Evolutionary conservation across 768 basidiomycete genomes (phyloP).

Genomic region (Kwoniella sp.): DNA sequence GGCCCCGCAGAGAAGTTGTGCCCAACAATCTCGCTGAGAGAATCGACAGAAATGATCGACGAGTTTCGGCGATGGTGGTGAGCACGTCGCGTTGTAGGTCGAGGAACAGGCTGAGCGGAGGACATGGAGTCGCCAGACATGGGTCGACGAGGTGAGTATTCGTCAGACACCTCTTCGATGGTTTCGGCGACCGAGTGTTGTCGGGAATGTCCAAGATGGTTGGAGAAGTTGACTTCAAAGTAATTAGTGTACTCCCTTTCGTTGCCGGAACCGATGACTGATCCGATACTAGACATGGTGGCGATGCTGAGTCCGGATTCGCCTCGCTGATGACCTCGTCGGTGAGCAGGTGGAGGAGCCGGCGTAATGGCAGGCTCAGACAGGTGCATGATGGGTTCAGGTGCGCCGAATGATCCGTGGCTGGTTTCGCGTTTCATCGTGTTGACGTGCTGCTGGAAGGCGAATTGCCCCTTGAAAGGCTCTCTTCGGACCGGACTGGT

Average conservation of each 20-base stretch:
- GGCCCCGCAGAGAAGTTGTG: slow-evolving; percentile 23
- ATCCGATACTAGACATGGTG: slow-evolving; percentile 52
- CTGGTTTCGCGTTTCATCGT: slow-evolving; percentile 11
- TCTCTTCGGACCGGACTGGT: slow-evolving; percentile 22
- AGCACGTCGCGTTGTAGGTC: slow-evolving; percentile 31
- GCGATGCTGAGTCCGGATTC: slow-evolving; percentile 52
- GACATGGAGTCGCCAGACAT: slow-evolving; percentile 9
- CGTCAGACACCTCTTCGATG: slow-evolving; percentile 10
- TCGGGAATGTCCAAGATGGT: slow-evolving; percentile 23
- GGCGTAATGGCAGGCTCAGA: background rate
- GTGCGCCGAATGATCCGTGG: slow-evolving; percentile 19
- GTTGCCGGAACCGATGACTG: slow-evolving; percentile 48
- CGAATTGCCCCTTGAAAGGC: slow-evolving; percentile 41
- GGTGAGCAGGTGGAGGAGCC: slow-evolving; percentile 3
- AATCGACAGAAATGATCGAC: slow-evolving; percentile 43
- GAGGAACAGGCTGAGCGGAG: background rate
- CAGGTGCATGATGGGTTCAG: slow-evolving; percentile 4
- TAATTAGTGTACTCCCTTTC: slow-evolving; percentile 51
- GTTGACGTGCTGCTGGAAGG: slow-evolving; percentile 46
- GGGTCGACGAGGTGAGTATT: background rate
- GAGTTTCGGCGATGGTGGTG: slow-evolving; percentile 45
- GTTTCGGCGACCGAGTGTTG: slow-evolving; percentile 16
- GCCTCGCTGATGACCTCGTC: slow-evolving; percentile 26
- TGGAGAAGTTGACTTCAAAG: slow-evolving; percentile 50
- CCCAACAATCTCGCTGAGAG: slow-evolving; percentile 24